Conservation (phyloP, 176 grass and related monocot genomes). For the Avena atlantica region DNA sequence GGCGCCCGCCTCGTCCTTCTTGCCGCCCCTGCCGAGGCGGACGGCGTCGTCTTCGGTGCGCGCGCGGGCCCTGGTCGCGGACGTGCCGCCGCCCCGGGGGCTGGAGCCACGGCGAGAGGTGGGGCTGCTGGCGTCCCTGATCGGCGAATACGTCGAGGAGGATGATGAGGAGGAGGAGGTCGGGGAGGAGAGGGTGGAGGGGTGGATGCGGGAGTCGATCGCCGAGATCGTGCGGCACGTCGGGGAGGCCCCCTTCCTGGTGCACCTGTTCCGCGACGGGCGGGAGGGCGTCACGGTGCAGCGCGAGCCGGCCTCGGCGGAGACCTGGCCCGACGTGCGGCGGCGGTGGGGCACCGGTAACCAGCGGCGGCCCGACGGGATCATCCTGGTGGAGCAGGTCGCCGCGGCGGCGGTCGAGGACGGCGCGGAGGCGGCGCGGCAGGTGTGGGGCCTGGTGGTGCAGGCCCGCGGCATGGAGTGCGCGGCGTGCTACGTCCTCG, state of each 20-base stretch:
- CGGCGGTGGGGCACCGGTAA: conserved; percentile 56
- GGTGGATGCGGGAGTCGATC: conserved; percentile 56
- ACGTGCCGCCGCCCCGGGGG: conserved; percentile 22
- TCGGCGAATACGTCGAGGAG: background rate
- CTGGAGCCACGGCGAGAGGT: conserved; percentile 25
- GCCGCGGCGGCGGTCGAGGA: conserved; percentile 39
- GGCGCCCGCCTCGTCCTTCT: background rate
- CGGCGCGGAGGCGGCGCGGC: conserved; percentile 22
- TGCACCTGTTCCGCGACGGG: conserved; percentile 57
- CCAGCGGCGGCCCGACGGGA: conserved; percentile 65
- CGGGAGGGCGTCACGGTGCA: conserved; percentile 53
- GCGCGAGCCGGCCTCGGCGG: conserved; percentile 61
- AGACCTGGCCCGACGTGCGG: conserved; percentile 60
- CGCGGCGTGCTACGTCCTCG: conserved; percentile 62
- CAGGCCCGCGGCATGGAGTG: conserved; percentile 65
- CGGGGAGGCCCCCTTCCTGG: conserved; percentile 63
- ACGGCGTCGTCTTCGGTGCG: background rate
- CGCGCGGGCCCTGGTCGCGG: conserved; percentile 38
- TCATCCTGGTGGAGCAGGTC: conserved; percentile 80
- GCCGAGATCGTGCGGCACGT: conserved; percentile 63
- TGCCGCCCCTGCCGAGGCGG: background rate
- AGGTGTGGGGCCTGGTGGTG: conserved; percentile 59
- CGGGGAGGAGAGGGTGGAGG: conserved; percentile 43
- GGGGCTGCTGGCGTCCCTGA: background rate
- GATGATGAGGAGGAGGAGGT: conserved; percentile 13